Percentiles rank a stretch among this genome's conserved stretches.
phyloP scores from a whole-genome alignment of 2,329 filamentous ascomycete genomes.

The Nigrospora oryzae region DNA sequence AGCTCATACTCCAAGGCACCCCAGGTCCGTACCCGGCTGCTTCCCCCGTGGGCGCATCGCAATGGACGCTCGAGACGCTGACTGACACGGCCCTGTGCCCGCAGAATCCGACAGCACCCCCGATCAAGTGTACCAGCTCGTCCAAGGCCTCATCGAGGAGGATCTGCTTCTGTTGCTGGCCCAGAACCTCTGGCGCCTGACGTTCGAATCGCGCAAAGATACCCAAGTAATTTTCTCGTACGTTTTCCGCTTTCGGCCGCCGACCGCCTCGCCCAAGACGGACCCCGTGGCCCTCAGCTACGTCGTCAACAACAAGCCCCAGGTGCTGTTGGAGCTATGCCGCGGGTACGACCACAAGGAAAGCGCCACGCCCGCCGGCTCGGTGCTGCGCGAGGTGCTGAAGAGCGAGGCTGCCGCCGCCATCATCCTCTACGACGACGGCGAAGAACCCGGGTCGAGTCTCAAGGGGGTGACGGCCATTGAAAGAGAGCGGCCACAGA shows the following conservation, averaged over 20 bases:
- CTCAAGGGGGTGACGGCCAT: slow-evolving; percentile 71
- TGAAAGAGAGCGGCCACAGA: slow-evolving; percentile 66
- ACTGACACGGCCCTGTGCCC: slow-evolving; percentile 5
- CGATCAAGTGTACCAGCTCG: slow-evolving; percentile 80
- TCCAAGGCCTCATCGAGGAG: slow-evolving; percentile 78
- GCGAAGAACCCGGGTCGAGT: slow-evolving; percentile 59
- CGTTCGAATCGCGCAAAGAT: slow-evolving; percentile 94
- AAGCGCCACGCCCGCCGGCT: slow-evolving; percentile 84
- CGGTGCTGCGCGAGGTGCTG: slow-evolving; percentile 76
- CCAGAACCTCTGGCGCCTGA: slow-evolving; percentile 71
- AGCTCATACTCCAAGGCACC: slow-evolving; percentile 85
- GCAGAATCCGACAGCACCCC: slow-evolving; percentile 78
- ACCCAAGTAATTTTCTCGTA: slow-evolving; percentile 94
- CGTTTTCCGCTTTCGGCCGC: slow-evolving; percentile 80
- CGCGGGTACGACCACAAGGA: slow-evolving; percentile 84
- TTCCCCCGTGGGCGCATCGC: slow-evolving; percentile 1
- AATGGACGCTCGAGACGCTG: slow-evolving; percentile 1
- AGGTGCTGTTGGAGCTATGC: slow-evolving; percentile 81
- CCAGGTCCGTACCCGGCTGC: slow-evolving; percentile 51
- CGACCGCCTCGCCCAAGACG: slow-evolving; percentile 54
- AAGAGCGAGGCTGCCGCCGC: slow-evolving; percentile 89
- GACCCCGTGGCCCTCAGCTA: slow-evolving; percentile 84
- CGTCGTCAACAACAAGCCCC: slow-evolving; percentile 76
- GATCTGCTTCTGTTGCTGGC: slow-evolving; percentile 82
- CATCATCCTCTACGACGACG: slow-evolving; percentile 88